Evolutionary conservation across 2,329 filamentous ascomycete genomes (phyloP).

Genomic region (Decorospora gaudefroyi): DNA sequence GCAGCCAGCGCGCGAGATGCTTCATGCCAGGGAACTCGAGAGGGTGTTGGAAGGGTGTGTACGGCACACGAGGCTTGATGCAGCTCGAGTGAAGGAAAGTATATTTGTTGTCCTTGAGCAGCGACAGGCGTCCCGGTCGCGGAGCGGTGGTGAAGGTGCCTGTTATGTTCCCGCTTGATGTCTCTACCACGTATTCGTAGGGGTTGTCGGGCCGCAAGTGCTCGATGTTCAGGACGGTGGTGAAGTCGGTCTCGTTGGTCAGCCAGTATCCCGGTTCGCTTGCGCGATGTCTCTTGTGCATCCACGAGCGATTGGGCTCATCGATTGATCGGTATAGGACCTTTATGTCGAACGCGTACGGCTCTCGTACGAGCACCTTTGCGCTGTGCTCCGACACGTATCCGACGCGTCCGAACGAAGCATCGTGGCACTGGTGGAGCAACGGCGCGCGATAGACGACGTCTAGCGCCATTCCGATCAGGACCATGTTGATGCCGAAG

Average conservation of each 20-base stretch:
- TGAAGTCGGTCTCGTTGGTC: conserved; percentile 80
- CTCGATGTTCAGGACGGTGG: conserved; percentile 68
- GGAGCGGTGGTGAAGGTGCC: conserved; percentile 83
- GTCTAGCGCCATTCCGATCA: conserved; percentile 74
- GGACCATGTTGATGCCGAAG: conserved; percentile 70
- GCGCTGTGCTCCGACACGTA: conserved; percentile 82
- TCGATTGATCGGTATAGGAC: conserved; percentile 42
- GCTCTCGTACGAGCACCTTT: conserved; percentile 82
- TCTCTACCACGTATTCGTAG: conserved; percentile 76
- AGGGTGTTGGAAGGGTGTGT: conserved; percentile 80
- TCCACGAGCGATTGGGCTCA: conserved; percentile 35
- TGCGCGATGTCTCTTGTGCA: conserved; percentile 36
- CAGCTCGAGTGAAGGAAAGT: conserved; percentile 93
- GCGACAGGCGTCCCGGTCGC: conserved; percentile 64
- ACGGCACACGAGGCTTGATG: conserved; percentile 88
- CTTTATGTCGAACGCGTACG: conserved; percentile 69
- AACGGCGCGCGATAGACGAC: conserved; percentile 74
- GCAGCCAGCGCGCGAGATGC: conserved; percentile 73
- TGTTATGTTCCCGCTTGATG: conserved; percentile 76
- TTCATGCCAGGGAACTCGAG: conserved; percentile 80
- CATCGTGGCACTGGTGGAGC: conserved; percentile 70
- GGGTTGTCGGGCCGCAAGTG: conserved; percentile 70
- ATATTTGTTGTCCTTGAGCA: conserved; percentile 68
- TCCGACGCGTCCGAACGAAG: conserved; percentile 85
- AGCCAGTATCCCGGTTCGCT: conserved; percentile 56